Conservation (phyloP, 768 basidiomycete species). For the Trametes punicea region DNA sequence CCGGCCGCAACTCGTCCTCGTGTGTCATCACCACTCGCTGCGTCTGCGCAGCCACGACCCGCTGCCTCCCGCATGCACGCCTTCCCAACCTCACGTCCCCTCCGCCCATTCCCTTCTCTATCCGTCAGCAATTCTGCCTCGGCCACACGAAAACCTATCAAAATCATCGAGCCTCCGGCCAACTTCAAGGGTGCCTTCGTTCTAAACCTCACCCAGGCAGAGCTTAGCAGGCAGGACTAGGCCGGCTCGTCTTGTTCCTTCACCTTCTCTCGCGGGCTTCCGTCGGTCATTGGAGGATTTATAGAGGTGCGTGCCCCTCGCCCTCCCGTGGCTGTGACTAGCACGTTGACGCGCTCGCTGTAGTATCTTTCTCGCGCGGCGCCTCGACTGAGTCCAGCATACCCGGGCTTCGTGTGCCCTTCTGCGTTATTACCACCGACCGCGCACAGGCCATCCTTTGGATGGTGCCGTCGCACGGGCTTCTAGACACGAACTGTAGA, state of each 20-base stretch:
- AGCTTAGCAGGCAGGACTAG: constrained; percentile 69
- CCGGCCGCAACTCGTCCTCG: constrained; percentile 25
- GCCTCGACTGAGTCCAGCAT: constrained; percentile 8
- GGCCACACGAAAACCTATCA: constrained; percentile 45
- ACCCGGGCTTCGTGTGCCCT: constrained; percentile 14
- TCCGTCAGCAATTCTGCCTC: constrained; percentile 29
- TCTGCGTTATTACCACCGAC: constrained; percentile 15
- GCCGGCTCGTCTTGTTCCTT: background rate
- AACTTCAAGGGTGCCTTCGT: constrained; percentile 68
- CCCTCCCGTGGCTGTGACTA: background rate
- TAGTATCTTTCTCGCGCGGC: constrained; percentile 5
- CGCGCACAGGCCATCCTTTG: background rate
- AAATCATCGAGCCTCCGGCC: constrained; percentile 77
- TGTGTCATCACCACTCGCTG: constrained; percentile 64
- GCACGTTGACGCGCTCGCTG: background rate
- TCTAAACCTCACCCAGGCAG: constrained; percentile 79
- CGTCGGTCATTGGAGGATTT: constrained; percentile 9
- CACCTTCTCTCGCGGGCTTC: background rate
- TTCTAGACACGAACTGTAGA: constrained; percentile 18
- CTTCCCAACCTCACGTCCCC: constrained; percentile 71
- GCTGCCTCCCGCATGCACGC: constrained; percentile 43
- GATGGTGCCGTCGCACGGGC: background rate
- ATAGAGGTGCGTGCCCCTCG: constrained; percentile 2
- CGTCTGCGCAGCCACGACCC: constrained; percentile 32
- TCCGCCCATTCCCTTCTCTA: constrained; percentile 75